These are phyloP conservation scores for Cyclotella atomus DNA, from an alignment of 108 stramenopile genomes.

Conservation along the genomic window DNA sequence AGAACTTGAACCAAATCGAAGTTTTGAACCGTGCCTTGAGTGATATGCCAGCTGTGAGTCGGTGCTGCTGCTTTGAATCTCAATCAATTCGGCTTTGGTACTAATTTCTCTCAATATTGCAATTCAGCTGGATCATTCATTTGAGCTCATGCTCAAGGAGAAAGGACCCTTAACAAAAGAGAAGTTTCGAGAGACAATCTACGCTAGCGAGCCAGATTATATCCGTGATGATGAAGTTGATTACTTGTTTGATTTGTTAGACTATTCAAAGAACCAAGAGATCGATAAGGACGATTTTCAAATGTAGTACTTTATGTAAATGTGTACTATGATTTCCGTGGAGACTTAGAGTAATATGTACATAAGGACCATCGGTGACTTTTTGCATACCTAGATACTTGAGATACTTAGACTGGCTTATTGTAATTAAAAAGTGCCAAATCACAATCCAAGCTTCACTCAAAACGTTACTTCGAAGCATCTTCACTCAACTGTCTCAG, in stretches of 20 bases:
- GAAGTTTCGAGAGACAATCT: slow-evolving; percentile 39
- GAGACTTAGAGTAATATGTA: background rate
- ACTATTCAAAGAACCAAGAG: slow-evolving; percentile 42
- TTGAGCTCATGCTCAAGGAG: slow-evolving; percentile 47
- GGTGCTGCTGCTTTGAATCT: background rate
- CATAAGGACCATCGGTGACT: too few species aligned
- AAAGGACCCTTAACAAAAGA: slow-evolving; percentile 38
- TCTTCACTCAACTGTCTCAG: slow-evolving; percentile 60
- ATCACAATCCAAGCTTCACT: background rate
- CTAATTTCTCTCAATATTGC: background rate
- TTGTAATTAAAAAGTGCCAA: background rate
- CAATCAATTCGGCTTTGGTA: background rate
- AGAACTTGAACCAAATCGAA: slow-evolving; percentile 48
- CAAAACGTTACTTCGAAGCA: background rate
- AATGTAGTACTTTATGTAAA: too few species aligned
- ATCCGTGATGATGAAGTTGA: slow-evolving; percentile 48
- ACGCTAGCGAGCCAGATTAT: slow-evolving; percentile 34
- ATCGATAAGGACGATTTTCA: slow-evolving; percentile 56
- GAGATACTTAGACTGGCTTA: too few species aligned
- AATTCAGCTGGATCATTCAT: slow-evolving; percentile 38
- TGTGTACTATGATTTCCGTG: slow-evolving; percentile 54
- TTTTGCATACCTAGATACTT: too few species aligned
- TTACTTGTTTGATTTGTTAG: slow-evolving; percentile 56
- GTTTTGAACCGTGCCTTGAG: slow-evolving; percentile 52
- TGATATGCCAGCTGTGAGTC: slow-evolving; percentile 58